Evolutionary conservation across 805 yeast genomes (phyloP), one percentile per base, ranked within the genome.

Genomic region (Hermanozyma aechmeae): DNA sequence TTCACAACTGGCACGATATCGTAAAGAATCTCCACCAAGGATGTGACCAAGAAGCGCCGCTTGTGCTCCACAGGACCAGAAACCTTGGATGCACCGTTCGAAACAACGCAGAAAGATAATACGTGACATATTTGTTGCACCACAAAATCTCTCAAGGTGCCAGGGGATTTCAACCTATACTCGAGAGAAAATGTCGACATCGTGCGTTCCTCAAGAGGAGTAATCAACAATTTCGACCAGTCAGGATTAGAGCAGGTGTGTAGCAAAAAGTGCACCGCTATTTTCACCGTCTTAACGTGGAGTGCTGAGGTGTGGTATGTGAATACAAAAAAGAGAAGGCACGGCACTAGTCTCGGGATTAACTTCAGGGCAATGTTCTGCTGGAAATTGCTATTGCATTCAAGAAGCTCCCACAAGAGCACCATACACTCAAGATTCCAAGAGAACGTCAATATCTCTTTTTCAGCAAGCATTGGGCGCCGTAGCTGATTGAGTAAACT

Each of bases 361-460:
- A 64, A 62, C 25, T 64, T 59, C 10, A 64, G 61, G 2, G 42
- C 49, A 3, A 53, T 38, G 15, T 46, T 16, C 3, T 65, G 51
- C 33, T 65, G 65, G 43, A 79, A 76, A 27, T 52, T 53, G 34
- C 61, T 62, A 53, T 89, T 89, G 41, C 85, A 76, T 46, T 83
- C 89, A 19, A 73, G 54, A 24, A 85, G 54, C 43, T 82, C 94
- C 82, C 94, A 83, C 11, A 81, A 40, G 6, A 87, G 47, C 47
- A 79, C 65, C 5, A 73, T 51, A n/a, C 71, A 46, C 44, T 79
- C 87, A 3, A 64, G 55, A 2, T 74, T 50, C 78, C 86, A 63
- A n/a, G n/a, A n/a, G n/a, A n/a, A n/a, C n/a, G n/a, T n/a, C n/a
- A n/a, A n/a, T n/a, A n/a, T n/a, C n/a, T n/a, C n/a, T n/a, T n/a